These are phyloP conservation scores for Seminavis robusta DNA, from an alignment of 108 stramenopile genomes.

Conservation along the genomic window DNA sequence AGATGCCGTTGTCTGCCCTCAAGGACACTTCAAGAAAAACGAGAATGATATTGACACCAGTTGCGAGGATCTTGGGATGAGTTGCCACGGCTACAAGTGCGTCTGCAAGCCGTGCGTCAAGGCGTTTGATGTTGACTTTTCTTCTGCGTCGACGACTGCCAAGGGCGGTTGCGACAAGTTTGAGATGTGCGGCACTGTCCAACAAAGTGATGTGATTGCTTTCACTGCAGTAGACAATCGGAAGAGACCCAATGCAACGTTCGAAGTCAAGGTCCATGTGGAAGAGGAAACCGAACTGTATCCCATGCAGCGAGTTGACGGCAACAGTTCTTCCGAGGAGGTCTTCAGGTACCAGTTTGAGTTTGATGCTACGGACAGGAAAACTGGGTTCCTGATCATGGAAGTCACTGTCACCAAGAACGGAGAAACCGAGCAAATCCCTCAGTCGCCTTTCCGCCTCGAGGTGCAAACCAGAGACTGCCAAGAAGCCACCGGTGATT, in stretches of 20 bases:
- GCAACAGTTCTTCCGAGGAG: too few relatives aligned
- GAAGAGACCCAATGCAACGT: background rate
- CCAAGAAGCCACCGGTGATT: background rate
- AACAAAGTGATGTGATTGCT: constrained; percentile 2
- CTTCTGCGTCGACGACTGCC: background rate
- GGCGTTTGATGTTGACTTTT: constrained; percentile 17
- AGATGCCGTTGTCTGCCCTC: background rate
- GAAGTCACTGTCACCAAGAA: background rate
- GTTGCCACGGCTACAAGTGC: background rate
- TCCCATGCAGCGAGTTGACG: background rate
- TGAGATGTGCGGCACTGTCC: constrained; percentile 1
- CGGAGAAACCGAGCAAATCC: constrained; percentile 6
- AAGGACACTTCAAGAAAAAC: background rate
- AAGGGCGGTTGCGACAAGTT: constrained; percentile 8
- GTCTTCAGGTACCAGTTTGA: too few relatives aligned
- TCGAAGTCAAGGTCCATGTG: constrained; percentile 1
- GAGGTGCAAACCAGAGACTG: background rate
- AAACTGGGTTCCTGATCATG: background rate
- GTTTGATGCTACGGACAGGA: background rate
- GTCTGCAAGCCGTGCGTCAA: constrained; percentile 1
- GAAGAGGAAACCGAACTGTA: background rate
- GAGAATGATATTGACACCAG: background rate
- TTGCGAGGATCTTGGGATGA: background rate
- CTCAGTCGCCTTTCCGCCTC: constrained; percentile 10
- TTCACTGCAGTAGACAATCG: constrained; percentile 11